These are phyloP conservation scores for Adansonia madagascariensis DNA, from an alignment of 441 rosid genomes.

Conservation along the genomic window DNA sequence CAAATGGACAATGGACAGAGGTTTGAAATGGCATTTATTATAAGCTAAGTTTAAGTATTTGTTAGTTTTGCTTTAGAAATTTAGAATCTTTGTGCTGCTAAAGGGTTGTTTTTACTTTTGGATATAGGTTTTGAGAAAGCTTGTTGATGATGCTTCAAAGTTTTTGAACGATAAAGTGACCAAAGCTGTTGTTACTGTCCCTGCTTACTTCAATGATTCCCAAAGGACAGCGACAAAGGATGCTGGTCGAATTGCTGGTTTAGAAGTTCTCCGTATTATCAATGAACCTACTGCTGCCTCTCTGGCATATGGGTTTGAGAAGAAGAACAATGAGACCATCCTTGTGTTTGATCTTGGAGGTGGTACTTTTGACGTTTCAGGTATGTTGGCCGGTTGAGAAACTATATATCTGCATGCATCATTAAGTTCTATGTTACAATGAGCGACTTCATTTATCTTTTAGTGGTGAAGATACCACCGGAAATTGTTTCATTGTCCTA, in stretches of 20 bases:
- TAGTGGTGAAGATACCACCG: background rate
- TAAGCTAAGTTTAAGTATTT: background rate
- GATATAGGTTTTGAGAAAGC: conserved; percentile 83
- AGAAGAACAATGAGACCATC: conserved; percentile 85
- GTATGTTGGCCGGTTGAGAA: conserved; percentile 28
- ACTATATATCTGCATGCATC: background rate
- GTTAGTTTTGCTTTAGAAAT: background rate
- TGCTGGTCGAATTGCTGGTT: conserved; percentile 95
- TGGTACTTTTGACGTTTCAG: conserved; percentile 89
- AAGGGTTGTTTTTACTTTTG: background rate
- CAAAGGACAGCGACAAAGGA: conserved; percentile 97
- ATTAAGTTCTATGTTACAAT: background rate
- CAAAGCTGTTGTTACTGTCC: conserved; percentile 91
- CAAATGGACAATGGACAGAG: background rate
- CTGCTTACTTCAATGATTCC: conserved; percentile 97
- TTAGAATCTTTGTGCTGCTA: background rate
- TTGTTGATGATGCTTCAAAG: conserved; percentile 95
- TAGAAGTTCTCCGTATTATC: conserved; percentile 92
- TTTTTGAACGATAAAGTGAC: conserved; percentile 91
- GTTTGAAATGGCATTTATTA: background rate
- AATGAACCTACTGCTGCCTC: conserved; percentile 98
- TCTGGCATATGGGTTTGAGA: conserved; percentile 93
- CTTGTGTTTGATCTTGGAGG: conserved; percentile 89
- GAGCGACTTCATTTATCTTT: conserved; percentile 1
- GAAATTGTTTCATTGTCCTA: background rate